Evolutionary conservation across 139 green algal species (phyloP).

Genomic region (Mesotaenium endlicherianum): DNA sequence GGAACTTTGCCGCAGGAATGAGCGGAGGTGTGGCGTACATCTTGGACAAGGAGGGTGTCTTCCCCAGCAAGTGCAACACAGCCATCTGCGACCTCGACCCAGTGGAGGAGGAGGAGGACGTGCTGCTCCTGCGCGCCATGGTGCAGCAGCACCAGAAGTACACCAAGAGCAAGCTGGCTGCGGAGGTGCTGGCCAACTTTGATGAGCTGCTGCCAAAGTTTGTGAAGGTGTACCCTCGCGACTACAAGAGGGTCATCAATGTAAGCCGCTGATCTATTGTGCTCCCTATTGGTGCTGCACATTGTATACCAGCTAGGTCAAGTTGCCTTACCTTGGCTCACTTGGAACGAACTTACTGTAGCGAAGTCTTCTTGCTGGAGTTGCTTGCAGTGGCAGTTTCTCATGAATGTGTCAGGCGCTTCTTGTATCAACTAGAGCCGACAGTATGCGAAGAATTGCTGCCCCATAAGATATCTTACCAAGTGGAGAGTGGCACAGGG

Average conservation of each 20-base stretch:
- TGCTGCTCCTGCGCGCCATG: conserved; percentile 59
- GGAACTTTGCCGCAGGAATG: conserved; percentile 97
- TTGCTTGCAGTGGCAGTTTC: too few relatives aligned
- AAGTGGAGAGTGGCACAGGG: too few relatives aligned
- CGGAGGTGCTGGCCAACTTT: conserved; percentile 43
- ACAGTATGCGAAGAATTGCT: too few relatives aligned
- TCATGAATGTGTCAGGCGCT: too few relatives aligned
- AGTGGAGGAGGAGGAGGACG: conserved; percentile 56
- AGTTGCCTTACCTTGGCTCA: too few relatives aligned
- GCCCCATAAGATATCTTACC: too few relatives aligned
- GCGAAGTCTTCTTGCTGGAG: too few relatives aligned
- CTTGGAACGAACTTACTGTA: too few relatives aligned
- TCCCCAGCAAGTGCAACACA: conserved; percentile 63
- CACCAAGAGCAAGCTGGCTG: conserved; percentile 61
- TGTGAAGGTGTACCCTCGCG: conserved; percentile 57
- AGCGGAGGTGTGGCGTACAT: conserved; percentile 85
- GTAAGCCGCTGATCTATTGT: conserved; percentile 1
- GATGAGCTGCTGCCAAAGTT: conserved; percentile 50
- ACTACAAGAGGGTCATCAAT: conserved; percentile 57
- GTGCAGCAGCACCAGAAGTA: conserved; percentile 81
- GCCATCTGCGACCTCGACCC: conserved; percentile 77
- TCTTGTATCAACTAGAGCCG: too few relatives aligned
- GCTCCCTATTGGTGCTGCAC: too few relatives aligned
- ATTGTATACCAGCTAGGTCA: too few relatives aligned
- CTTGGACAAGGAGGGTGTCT: conserved; percentile 71